Evolutionary conservation across 2,329 filamentous ascomycete genomes (phyloP).

Genomic region (Dothistroma pini): DNA sequence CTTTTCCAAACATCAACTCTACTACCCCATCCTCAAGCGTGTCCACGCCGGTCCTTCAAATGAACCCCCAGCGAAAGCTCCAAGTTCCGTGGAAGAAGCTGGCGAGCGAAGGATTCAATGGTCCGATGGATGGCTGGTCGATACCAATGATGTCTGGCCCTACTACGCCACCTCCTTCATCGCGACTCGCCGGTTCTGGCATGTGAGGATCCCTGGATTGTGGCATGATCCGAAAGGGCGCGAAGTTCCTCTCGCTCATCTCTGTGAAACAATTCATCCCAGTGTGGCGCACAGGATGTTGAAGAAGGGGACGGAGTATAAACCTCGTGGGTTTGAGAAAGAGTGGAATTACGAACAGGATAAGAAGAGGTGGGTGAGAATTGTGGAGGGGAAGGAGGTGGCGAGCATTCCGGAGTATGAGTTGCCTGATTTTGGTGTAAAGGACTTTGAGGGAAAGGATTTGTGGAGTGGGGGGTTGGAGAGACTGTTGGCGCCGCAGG

Average conservation of each 20-base stretch:
- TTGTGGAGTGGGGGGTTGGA: slow-evolving; percentile 5
- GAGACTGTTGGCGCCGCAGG: slow-evolving; percentile 2
- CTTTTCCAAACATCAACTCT: slow-evolving; percentile 13
- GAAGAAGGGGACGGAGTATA: not conserved
- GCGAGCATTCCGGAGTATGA: not conserved
- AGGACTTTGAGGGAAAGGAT: not conserved
- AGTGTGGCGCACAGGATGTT: slow-evolving; percentile 13
- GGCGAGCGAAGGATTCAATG: slow-evolving; percentile 17
- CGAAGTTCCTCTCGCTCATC: not conserved
- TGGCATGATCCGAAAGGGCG: not conserved
- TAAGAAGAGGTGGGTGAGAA: not conserved
- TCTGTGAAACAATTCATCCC: slow-evolving; percentile 17
- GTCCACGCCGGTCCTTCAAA: slow-evolving; percentile 11
- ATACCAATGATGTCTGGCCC: slow-evolving; percentile 12
- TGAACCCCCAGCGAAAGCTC: slow-evolving; percentile 1
- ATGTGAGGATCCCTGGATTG: not conserved
- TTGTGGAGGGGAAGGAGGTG: not conserved
- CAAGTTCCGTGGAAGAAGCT: slow-evolving; percentile 15
- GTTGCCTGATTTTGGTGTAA: not conserved
- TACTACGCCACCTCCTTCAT: slow-evolving; percentile 15
- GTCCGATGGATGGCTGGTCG: slow-evolving; percentile 13
- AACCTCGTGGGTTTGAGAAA: not conserved
- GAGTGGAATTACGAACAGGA: not conserved
- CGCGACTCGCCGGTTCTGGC: slow-evolving; percentile 11
- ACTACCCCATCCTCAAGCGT: slow-evolving; percentile 18